Evolutionary conservation across 768 basidiomycete genomes (phyloP), one percentile per base, ranked within the genome.

Genomic region (Mycena albidolilacea): DNA sequence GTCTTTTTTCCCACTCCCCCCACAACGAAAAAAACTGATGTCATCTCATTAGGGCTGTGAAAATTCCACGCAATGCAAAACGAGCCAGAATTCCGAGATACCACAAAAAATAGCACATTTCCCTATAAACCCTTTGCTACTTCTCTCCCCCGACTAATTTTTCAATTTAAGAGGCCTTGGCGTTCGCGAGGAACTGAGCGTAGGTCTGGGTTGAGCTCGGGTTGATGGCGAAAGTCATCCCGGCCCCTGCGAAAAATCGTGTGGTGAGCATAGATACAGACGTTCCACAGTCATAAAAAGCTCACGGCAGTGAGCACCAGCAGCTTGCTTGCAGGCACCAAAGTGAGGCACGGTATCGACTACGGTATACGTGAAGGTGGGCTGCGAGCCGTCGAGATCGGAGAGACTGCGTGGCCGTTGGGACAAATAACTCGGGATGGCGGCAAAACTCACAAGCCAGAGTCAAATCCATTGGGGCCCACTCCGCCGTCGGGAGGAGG

Each of bases 251-350:
- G 30, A 14, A 43, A 43, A 43, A 43, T 43, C 41, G 41, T 14
- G 41, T 14, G 41, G 14, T 4, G 3, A 46, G 21, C 8, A 62
- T 23, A 9, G 10, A 8, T 37, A 39, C 14, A 12, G 30, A 30
- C 30, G 30, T 30, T 38, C 58, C 19, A 15, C 12, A 37, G 7
- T 50, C 7, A 7, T 11, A 7, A 23, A 44, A 19, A 15, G 65
- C 69, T 9, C 30, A 67, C 76, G 67, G 74, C 76, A 77, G 65
- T 77, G 76, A 5, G 41, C 76, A 15, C 76, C 76, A 11, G 64
- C 73, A 46, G 67, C 73, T 44, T 78, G 77, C 70, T 66, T 76
- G 65, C 77, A 78, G 17, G 77, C 76, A 7, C 64, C 77, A 37
- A 76, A 78, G 44, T 67, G 71, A 21, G 77, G 77, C 23, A 10